These are phyloP conservation scores for Thozetella sp. DNA, from an alignment of 495 filamentous ascomycete genomes.

Conservation along the genomic window DNA sequence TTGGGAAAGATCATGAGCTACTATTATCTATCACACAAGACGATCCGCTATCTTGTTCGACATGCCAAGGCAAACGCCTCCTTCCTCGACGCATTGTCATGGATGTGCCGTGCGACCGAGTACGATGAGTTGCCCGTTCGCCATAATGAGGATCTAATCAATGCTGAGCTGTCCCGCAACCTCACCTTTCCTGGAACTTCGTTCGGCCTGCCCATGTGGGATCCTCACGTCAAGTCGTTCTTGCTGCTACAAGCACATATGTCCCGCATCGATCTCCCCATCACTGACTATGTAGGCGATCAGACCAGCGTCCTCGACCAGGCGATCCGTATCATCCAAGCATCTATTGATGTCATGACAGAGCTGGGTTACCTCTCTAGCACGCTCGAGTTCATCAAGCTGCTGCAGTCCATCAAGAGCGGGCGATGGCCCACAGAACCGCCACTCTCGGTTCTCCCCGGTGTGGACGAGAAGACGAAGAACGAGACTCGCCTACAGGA, in stretches of 20 bases:
- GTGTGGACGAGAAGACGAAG: constrained; percentile 53
- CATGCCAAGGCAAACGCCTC: constrained; percentile 76
- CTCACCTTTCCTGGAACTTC: constrained; percentile 58
- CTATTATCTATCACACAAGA: constrained; percentile 97
- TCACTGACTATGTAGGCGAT: constrained; percentile 96
- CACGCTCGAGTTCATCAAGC: constrained; percentile 74
- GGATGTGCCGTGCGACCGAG: constrained; percentile 93
- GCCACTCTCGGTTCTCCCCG: constrained; percentile 79
- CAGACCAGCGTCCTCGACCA: constrained; percentile 85
- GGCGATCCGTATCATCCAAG: constrained; percentile 91
- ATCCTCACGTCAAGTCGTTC: constrained; percentile 97
- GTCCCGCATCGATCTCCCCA: constrained; percentile 87
- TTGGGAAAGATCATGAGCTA: constrained; percentile 98
- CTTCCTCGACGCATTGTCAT: constrained; percentile 84
- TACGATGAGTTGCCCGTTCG: constrained; percentile 98
- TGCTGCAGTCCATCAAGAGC: constrained; percentile 90
- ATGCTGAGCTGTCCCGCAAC: constrained; percentile 83
- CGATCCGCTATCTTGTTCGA: constrained; percentile 78
- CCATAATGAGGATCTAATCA: constrained; percentile 99
- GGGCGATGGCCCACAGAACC: constrained; percentile 88
- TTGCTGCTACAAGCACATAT: constrained; percentile 93
- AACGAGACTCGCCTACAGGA: constrained; percentile 31
- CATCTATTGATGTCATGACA: constrained; percentile 91
- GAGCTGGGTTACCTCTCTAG: constrained; percentile 81
- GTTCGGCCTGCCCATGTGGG: constrained; percentile 87